A percentile compares a stretch with the other conserved stretches of the same genome.
phyloP scores from a whole-genome alignment of 2,329 filamentous ascomycete genomes.

The Colletotrichum spaethianum region DNA sequence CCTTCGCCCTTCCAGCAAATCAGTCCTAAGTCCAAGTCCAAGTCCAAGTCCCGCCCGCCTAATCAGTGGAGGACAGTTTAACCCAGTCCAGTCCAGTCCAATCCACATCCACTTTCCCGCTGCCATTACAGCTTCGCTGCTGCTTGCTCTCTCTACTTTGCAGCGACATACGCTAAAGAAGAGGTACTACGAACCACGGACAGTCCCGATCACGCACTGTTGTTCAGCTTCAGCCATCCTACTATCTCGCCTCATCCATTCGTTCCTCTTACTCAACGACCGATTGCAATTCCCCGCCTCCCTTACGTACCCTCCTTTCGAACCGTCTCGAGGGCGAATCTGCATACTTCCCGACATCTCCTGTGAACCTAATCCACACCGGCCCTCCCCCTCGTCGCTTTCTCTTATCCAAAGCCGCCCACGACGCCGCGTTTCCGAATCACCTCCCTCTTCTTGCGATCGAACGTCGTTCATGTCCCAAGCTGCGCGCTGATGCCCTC shows the following conservation, averaged over 20 bases:
- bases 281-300: neutral
- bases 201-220: constrained; percentile 6
- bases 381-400: neutral
- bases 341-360: constrained; percentile 14
- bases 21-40: neutral
- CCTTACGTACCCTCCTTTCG: constrained; percentile 4
- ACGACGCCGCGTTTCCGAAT: neutral
- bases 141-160: constrained; percentile 8
- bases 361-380: constrained; percentile 10
- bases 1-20: neutral
- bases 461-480: constrained; percentile 27
- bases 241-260: constrained; percentile 8
- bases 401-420: constrained; percentile 10
- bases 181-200: constrained; percentile 10
- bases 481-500: constrained; percentile 37
- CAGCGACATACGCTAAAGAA: constrained; percentile 14
- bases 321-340: constrained; percentile 9
- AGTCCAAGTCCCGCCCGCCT: neutral
- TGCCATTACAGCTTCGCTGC: constrained; percentile 9
- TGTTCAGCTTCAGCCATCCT: constrained; percentile 5
- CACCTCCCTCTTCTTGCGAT: constrained; percentile 9
- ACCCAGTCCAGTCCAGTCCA: constrained; percentile 6
- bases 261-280: constrained; percentile 10
- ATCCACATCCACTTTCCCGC: constrained; percentile 9
- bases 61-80: constrained; percentile 1